Base-by-base conservation (phyloP, 2,329 filamentous ascomycete species). In the Nemania sp. region DNA sequence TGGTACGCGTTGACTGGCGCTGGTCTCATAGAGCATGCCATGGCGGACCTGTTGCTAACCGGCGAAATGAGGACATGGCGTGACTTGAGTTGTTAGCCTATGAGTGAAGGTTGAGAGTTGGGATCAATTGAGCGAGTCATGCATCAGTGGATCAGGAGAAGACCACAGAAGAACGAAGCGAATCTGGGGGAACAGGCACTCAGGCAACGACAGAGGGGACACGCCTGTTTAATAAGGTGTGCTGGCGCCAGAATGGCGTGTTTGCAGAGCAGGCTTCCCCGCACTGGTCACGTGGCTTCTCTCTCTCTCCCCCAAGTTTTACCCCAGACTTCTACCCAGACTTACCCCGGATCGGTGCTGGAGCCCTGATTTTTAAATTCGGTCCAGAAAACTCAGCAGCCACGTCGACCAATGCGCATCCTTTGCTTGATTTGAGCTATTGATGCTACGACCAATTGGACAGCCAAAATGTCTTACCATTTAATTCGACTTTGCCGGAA, bases 241-340 rank as follows among this genome's bases (percentile, higher is more conserved):
- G 28, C 24, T 30, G 23, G 37, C n/a, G 24, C 31, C 5, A 8
- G n/a, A 8, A 17, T 26, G 14, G 23, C 23, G 48, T 49, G 39
- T 43, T 52, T 56, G 44, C 43, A 40, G 34, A 23, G 45, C 49
- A 56, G 54, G 54, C 36, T 54, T 57, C 54, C 45, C 54, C 54
- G 49, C 54, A 57, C 12, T 5, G n/a, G 36, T 54, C 54, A 54
- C 39, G 49, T 57, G 49, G 49, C 17, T 26, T 19, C 15, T 26
- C 37, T 19, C 15, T 26, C 37, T 19, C 46, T 56, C 36, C 54
- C 54, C 54, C 54, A 57, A 54, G 28, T 30, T 50, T 50, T 57
- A 56, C 49, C 54, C 54, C 54, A 40, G 54, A 56, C 41, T 52
- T 48, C 24, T 19, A 39, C 45, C 45, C 45, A 40, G 26, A 34